A percentile compares a stretch with the other conserved stretches of the same genome.
These are phyloP conservation scores for Rutidosis leptorrhynchoides DNA, from an alignment of 129 eudicot genomes.

Conservation along the genomic window DNA sequence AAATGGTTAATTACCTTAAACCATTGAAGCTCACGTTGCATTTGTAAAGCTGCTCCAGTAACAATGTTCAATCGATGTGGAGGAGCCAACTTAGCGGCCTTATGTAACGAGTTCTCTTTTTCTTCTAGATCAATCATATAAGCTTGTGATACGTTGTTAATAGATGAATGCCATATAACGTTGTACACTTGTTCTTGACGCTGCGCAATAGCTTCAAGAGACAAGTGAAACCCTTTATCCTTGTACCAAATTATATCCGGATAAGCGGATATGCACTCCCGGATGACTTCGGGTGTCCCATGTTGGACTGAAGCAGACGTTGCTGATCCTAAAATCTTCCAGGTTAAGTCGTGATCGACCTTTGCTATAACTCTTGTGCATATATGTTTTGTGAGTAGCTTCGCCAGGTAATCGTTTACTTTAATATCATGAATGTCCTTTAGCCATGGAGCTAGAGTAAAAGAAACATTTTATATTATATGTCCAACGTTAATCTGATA, in stretches of 20 bases:
- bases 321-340: constrained; percentile 12
- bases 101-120: constrained; percentile 28
- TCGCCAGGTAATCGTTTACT: neutral
- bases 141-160: neutral
- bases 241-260: neutral
- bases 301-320: neutral
- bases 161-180: neutral
- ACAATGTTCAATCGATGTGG: constrained; percentile 21
- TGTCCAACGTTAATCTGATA: too few relatives aligned
- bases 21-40: constrained; percentile 23
- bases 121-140: neutral
- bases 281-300: neutral
- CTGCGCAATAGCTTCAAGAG: neutral
- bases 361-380: neutral
- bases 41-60: constrained; percentile 40
- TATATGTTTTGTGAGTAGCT: neutral
- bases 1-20: neutral
- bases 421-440: constrained; percentile 1
- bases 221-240: neutral
- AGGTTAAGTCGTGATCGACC: neutral
- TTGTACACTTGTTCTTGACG: constrained; percentile 2
- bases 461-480: neutral
- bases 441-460: neutral
- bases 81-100: constrained; percentile 35
- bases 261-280: neutral